Percentiles rank a stretch among this genome's conserved stretches.
phyloP scores from a whole-genome alignment of 106 monocot species.

The Cymbidium sinense region DNA sequence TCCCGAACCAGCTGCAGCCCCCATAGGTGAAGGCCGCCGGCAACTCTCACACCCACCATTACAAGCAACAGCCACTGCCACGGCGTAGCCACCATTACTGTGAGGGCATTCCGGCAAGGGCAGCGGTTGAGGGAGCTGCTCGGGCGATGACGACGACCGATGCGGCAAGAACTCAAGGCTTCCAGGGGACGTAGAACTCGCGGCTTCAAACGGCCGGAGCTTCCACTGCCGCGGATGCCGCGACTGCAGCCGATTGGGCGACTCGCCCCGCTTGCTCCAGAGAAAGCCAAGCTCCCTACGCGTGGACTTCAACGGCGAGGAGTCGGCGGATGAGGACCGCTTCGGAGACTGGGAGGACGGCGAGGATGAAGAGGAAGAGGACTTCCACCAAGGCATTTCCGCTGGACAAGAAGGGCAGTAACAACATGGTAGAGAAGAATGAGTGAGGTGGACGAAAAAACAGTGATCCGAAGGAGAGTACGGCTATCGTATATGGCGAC shows the following conservation, averaged over 20 bases:
- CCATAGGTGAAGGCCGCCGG: slow-evolving; percentile 11
- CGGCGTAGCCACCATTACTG: neutral
- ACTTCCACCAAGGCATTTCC: slow-evolving; percentile 14
- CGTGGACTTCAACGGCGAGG: neutral
- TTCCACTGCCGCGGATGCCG: slow-evolving; percentile 1
- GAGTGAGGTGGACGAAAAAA: too few relatives aligned
- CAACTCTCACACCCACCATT: slow-evolving; percentile 3
- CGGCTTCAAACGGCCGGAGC: neutral
- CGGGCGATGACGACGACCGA: slow-evolving; percentile 23
- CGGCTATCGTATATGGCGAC: neutral
- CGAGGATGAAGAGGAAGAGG: neutral
- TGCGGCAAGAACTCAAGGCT: neutral
- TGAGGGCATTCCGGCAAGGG: slow-evolving; percentile 15
- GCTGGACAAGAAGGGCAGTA: neutral
- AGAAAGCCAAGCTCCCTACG: slow-evolving; percentile 2
- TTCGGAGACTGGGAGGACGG: neutral
- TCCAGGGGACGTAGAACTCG: slow-evolving; percentile 7
- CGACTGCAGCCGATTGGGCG: neutral
- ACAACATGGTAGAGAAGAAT: slow-evolving; percentile 3
- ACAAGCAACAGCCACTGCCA: neutral
- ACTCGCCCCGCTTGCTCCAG: neutral
- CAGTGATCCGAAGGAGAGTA: neutral
- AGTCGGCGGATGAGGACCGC: neutral
- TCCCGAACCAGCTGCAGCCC: neutral
- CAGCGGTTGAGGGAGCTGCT: slow-evolving; percentile 22